Conservation (phyloP, 305 asterid genomes). For the Striga hermonthica region DNA sequence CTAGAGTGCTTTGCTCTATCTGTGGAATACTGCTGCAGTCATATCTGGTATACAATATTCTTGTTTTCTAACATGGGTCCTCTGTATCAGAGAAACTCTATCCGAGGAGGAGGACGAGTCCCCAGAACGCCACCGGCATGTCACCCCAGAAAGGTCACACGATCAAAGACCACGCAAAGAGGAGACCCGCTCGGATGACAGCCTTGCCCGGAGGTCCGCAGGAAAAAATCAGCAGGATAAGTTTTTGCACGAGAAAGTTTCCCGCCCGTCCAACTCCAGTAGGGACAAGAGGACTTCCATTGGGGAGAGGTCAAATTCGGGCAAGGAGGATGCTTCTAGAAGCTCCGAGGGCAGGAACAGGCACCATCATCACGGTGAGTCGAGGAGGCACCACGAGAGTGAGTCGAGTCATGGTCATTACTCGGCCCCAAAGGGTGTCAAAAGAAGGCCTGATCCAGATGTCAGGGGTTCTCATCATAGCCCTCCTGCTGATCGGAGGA, state of each 20-base stretch:
- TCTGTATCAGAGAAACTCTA: slow-evolving; percentile 47
- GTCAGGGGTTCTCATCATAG: slow-evolving; percentile 33
- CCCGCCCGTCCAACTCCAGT: slow-evolving; percentile 39
- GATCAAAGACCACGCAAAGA: slow-evolving; percentile 36
- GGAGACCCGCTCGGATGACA: slow-evolving; percentile 47
- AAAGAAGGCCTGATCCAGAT: slow-evolving; percentile 36
- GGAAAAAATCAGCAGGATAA: slow-evolving; percentile 42
- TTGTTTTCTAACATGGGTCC: slow-evolving; percentile 27
- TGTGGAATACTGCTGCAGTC: neutral
- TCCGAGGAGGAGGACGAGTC: slow-evolving; percentile 38
- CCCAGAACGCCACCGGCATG: slow-evolving; percentile 34
- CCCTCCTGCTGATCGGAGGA: slow-evolving; percentile 26
- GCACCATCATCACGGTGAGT: slow-evolving; percentile 44
- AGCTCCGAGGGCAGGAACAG: slow-evolving; percentile 49
- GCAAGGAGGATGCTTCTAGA: slow-evolving; percentile 38
- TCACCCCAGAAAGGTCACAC: slow-evolving; percentile 39
- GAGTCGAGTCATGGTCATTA: slow-evolving; percentile 49
- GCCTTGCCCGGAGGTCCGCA: slow-evolving; percentile 36
- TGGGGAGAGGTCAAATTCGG: slow-evolving; percentile 48
- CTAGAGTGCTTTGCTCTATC: too few species aligned
- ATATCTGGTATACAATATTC: neutral
- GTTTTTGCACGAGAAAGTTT: slow-evolving; percentile 39
- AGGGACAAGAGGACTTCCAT: slow-evolving; percentile 47
- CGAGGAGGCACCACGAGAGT: slow-evolving; percentile 44
- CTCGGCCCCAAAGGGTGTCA: slow-evolving; percentile 36